Conservation (phyloP, 768 basidiomycete species). For the Dentipellis sp. region DNA sequence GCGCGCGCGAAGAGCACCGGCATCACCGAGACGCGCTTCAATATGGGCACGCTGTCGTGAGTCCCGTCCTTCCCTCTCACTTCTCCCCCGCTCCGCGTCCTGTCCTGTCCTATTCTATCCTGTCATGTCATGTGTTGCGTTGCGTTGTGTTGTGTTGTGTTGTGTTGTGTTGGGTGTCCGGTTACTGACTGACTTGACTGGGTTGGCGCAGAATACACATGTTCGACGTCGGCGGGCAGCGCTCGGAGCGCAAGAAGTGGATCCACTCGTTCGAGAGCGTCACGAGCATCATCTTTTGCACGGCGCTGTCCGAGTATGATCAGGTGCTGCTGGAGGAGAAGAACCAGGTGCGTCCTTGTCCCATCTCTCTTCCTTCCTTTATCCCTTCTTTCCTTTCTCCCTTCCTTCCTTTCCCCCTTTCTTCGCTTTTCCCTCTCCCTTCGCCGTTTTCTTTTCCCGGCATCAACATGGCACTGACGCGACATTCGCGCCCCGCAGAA, state of each 20-base stretch:
- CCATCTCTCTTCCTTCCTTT: neutral
- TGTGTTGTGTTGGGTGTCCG: neutral
- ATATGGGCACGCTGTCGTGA: slow-evolving; percentile 44
- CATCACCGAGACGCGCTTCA: slow-evolving; percentile 82
- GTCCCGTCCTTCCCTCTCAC: slow-evolving; percentile 2
- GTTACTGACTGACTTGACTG: neutral
- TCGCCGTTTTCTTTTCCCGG: neutral
- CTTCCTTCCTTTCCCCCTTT: too few species aligned
- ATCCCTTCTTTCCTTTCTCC: neutral
- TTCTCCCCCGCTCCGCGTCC: neutral
- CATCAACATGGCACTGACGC: neutral
- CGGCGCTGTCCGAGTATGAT: slow-evolving; percentile 68
- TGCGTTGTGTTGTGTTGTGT: too few species aligned
- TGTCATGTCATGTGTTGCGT: too few species aligned
- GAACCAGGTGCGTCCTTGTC: slow-evolving; percentile 39
- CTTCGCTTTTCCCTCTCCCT: too few species aligned
- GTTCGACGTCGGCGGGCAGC: slow-evolving; percentile 69
- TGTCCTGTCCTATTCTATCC: too few species aligned
- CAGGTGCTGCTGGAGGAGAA: slow-evolving; percentile 64
- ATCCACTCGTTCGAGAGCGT: slow-evolving; percentile 69
- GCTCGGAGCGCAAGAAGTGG: slow-evolving; percentile 54
- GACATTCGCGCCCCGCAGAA: slow-evolving; percentile 32
- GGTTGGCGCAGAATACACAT: slow-evolving; percentile 40
- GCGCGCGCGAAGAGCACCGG: slow-evolving; percentile 88
- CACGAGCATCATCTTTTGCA: slow-evolving; percentile 73